Evolutionary conservation across 805 yeast species (phyloP), one percentile per base, ranked within the genome.

Genomic region (Ogataea paraovalis): DNA sequence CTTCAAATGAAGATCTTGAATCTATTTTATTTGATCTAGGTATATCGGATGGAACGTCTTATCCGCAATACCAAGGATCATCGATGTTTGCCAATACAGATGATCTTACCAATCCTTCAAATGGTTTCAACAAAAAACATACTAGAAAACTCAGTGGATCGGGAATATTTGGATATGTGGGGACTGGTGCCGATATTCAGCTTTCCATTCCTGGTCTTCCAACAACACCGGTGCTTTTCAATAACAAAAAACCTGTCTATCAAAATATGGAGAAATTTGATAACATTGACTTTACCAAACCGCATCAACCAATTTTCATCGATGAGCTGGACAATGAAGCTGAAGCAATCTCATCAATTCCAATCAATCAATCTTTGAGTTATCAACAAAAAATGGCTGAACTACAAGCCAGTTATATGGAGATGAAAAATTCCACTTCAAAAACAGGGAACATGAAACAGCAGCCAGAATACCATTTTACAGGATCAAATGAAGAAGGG

Each of bases 131-230:
- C 25, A 59, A 54, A 48, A 61, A 64, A 21, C 92, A 85, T 60
- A 66, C 75, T 45, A 76, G 87, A 53, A 79, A 80, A 48, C 72
- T 78, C 18, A 83, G 90, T 68, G 95, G 95, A 13, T 83, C 92
- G 3, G 92, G 87, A 2, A 85, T 86, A 23, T 86, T 86, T 64
- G 95, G 95, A 0, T 85, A 77, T 54, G 68, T 74, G 8, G 81
- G 79, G 41, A 41, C 52, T 0, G 91, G 85, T 61, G 74, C 75
- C 49, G 77, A 79, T 48, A 57, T 63, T 13, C 84, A 80, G 41
- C 63, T 85, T 33, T 79, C 87, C 2, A 74, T 85, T 40, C 76
- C 82, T 6, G 85, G 85, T 12, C 45, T 71, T 4, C 55, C 65
- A 7, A 50, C 61, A 7, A 57, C 59, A 16, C 53, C 59, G 12